These are phyloP conservation scores for Trichoderma pleuroti DNA, from an alignment of 2,329 filamentous ascomycete species.

Conservation along the genomic window DNA sequence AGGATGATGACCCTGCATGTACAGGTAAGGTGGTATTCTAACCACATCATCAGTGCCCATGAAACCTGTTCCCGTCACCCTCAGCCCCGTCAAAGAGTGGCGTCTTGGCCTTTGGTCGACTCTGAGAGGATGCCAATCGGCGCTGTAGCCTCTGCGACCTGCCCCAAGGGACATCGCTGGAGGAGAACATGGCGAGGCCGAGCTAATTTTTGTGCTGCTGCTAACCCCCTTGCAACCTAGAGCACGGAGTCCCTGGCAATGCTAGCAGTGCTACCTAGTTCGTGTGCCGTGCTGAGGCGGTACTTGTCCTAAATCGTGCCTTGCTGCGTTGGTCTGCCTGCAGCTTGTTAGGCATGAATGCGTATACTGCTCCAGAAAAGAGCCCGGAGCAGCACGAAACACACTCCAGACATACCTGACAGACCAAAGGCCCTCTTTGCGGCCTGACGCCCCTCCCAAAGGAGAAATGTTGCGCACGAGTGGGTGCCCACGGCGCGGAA, in stretches of 20 bases:
- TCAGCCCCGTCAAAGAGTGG: background rate
- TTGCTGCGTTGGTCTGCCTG: background rate
- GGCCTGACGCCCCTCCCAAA: background rate
- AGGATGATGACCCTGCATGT: background rate
- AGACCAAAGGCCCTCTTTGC: background rate
- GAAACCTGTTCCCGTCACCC: background rate
- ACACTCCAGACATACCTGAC: background rate
- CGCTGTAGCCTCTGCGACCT: background rate
- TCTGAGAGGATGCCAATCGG: background rate
- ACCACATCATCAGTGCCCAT: background rate
- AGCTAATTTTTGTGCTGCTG: background rate
- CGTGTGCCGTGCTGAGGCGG: background rate
- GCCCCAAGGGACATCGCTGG: background rate
- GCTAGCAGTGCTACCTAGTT: background rate
- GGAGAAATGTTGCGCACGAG: slow-evolving; percentile 1
- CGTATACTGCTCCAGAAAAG: background rate
- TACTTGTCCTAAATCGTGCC: background rate
- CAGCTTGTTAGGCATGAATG: slow-evolving; percentile 16
- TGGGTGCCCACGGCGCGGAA: slow-evolving; percentile 6
- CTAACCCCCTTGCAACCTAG: background rate
- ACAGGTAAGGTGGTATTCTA: background rate
- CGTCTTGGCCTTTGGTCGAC: background rate
- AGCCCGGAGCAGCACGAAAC: background rate
- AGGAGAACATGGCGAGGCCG: background rate
- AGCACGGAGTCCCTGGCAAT: background rate